phyloP scores from a whole-genome alignment of 2,329 filamentous ascomycete genomes.

The Macrophomina pseudophaseolina region DNA sequence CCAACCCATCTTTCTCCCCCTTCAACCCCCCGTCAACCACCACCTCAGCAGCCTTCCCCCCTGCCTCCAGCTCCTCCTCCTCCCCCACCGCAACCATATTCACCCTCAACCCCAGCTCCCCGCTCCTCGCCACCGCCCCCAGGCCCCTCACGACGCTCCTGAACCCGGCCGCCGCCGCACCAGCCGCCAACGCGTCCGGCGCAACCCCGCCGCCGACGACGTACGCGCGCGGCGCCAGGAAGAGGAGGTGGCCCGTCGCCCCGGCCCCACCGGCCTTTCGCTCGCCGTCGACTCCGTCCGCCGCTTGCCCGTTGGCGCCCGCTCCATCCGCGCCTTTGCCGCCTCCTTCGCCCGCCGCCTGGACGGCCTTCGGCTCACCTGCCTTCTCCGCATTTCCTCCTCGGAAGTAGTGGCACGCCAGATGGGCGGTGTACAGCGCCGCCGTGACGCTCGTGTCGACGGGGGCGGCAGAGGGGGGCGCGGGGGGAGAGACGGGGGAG shows the following conservation, averaged over 20 bases:
- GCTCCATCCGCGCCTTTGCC: no score
- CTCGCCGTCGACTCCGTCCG: no score
- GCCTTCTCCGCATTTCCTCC: no score
- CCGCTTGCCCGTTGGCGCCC: no score
- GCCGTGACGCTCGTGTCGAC: constrained; percentile 38
- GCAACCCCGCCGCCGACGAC: constrained; percentile 9
- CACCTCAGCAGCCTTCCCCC: not conserved
- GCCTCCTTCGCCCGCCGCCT: no score
- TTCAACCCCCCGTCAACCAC: constrained; percentile 6
- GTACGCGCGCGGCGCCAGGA: constrained; percentile 23
- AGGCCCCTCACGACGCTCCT: constrained; percentile 28
- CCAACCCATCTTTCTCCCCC: not conserved
- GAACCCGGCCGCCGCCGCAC: constrained; percentile 32
- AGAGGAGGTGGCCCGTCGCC: constrained; percentile 16
- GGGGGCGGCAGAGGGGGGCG: constrained; percentile 34
- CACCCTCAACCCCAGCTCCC: not conserved
- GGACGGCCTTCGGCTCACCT: no score
- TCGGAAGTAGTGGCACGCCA: constrained; percentile 41
- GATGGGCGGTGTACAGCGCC: constrained; percentile 35
- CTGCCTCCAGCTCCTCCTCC: constrained; percentile 22
- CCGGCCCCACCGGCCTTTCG: constrained; percentile 23
- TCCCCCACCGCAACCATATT: constrained; percentile 28
- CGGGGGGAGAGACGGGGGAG: constrained; percentile 35
- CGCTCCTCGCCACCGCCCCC: constrained; percentile 2
- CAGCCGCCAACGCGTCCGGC: constrained; percentile 26